Base-by-base conservation (phyloP, 306 rosid genomes). In the Ceratonia siliqua region DNA sequence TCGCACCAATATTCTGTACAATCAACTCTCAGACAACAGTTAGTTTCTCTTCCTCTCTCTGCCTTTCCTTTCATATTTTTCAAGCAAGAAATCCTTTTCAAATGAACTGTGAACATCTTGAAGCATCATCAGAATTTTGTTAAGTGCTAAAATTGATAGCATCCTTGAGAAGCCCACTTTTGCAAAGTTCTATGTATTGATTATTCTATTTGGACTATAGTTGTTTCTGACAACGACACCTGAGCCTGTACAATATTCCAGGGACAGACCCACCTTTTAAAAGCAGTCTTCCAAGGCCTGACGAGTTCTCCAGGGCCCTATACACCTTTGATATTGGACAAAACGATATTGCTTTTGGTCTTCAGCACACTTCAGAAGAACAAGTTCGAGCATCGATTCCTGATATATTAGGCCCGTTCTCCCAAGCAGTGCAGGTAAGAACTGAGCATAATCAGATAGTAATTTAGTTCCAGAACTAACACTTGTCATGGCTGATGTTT, bases 261-360 rank as follows among this genome's bases (percentile, higher is more conserved):
- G 92, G 84, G 79, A 73, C 75, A 42, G 73, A 55, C 20, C 55
- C 67, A 58, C 84, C 77, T 39, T 72, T 83, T 5, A 84, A 78
- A 73, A 85, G 75, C 74, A 73, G 56, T 65, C 86, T 91, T 49
- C 90, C 98, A 24, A 88, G 90, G 84, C 85, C 90, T 2, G 74
- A 81, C 56, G 97, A 88, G 24, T 94, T 89, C 55, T 82, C 89
- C 39, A 84, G 52, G 71, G 97, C 96, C n/a, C 73, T 94, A 28
- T 94, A 94, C 77, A 89, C 86, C 41, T 62, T 91, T 49, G 98
- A 94, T 81, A 87, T 94, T 9, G 98, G 97, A 79, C 97, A 94
- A 77, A 94, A 94, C 49, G 98, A 94, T 76, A 86, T 91, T 62
- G 54, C 25, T 76, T 78, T 28, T 65, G 97, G 97, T 9, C 62